A percentile compares a stretch with the other conserved stretches of the same genome.
Evolutionary conservation across 495 filamentous ascomycete genomes (phyloP).

Genomic region (Xylaria venustula): DNA sequence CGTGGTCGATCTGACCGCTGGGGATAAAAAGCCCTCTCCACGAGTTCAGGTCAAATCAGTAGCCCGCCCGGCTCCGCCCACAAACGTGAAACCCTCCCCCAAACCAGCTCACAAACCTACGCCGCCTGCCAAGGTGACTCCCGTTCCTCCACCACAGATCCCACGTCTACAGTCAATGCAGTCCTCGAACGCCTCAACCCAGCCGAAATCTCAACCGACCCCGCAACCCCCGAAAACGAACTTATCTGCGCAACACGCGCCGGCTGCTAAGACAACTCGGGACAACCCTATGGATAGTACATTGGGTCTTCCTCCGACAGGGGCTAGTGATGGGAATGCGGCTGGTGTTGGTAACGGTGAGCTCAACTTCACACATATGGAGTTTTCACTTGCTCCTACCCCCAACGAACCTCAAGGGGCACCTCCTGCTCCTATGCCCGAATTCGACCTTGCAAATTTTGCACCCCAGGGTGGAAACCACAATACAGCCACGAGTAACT

Average conservation of each 20-base stretch:
- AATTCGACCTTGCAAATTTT: slow-evolving; percentile 33
- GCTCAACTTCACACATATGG: slow-evolving; percentile 43
- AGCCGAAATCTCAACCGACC: slow-evolving; percentile 18
- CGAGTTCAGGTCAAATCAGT: slow-evolving; percentile 19
- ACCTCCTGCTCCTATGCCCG: slow-evolving; percentile 25
- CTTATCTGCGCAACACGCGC: slow-evolving; percentile 12
- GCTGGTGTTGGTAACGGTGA: slow-evolving; percentile 12
- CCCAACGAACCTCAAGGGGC: slow-evolving; percentile 23
- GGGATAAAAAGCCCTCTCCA: slow-evolving; percentile 28
- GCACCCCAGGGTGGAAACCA: slow-evolving; percentile 19
- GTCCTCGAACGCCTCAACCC: slow-evolving; percentile 14
- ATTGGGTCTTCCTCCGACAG: slow-evolving; percentile 14
- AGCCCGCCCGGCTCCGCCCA: slow-evolving; percentile 6
- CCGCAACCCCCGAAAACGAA: slow-evolving; percentile 11
- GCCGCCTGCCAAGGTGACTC: slow-evolving; percentile 37
- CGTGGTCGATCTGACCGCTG: slow-evolving; percentile 25
- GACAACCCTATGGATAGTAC: slow-evolving; percentile 12
- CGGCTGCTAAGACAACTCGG: slow-evolving; percentile 16
- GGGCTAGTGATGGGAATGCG: slow-evolving; percentile 3
- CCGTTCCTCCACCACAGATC: slow-evolving; percentile 32
- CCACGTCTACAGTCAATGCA: slow-evolving; percentile 28
- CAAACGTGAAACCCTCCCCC: slow-evolving; percentile 25
- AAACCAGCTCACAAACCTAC: slow-evolving; percentile 24
- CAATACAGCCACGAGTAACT: slow-evolving; percentile 13
- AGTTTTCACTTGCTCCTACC: slow-evolving; percentile 42